Evolutionary conservation across 2,329 filamentous ascomycete genomes (phyloP).

Genomic region (Xylariaceae sp.): DNA sequence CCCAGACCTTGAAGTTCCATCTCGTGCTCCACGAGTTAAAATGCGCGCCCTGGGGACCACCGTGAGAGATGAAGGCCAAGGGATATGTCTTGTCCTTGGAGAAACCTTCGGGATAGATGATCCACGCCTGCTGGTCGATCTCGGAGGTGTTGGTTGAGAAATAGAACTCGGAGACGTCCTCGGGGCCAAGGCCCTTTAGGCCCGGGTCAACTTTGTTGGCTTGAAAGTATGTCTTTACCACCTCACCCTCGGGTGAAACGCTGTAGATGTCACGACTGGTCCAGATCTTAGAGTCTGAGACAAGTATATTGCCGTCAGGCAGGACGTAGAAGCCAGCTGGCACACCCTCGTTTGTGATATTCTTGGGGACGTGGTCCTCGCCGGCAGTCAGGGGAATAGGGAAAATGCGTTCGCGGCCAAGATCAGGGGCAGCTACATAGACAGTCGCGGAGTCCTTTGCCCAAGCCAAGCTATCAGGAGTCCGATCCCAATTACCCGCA

Average conservation of each 20-base stretch:
- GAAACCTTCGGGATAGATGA: constrained; percentile 44
- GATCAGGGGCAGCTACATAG: constrained; percentile 42
- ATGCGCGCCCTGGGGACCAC: constrained; percentile 60
- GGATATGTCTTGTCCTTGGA: constrained; percentile 55
- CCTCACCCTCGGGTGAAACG: constrained; percentile 38
- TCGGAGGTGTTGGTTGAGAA: constrained; percentile 44
- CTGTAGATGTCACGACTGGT: constrained; percentile 45
- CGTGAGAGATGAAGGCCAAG: constrained; percentile 60
- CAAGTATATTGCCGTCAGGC: constrained; percentile 39
- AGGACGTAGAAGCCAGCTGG: constrained; percentile 39
- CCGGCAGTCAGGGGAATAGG: constrained; percentile 40
- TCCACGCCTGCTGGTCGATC: constrained; percentile 43
- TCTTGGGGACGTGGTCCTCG: constrained; percentile 41
- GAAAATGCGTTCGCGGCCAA: constrained; percentile 43
- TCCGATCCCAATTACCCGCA: constrained; percentile 43
- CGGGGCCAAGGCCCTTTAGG: constrained; percentile 42
- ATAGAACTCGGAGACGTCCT: constrained; percentile 46
- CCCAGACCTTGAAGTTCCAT: constrained; percentile 62
- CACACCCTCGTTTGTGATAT: constrained; percentile 45
- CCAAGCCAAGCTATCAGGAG: constrained; percentile 39
- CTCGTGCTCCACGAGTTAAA: constrained; percentile 59
- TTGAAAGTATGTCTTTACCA: constrained; percentile 43
- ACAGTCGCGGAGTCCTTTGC: constrained; percentile 39
- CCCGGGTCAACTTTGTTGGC: constrained; percentile 45
- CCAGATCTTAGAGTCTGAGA: constrained; percentile 47